These are phyloP conservation scores for Apiospora hydei DNA, from an alignment of 2,329 filamentous ascomycete species.

Conservation along the genomic window DNA sequence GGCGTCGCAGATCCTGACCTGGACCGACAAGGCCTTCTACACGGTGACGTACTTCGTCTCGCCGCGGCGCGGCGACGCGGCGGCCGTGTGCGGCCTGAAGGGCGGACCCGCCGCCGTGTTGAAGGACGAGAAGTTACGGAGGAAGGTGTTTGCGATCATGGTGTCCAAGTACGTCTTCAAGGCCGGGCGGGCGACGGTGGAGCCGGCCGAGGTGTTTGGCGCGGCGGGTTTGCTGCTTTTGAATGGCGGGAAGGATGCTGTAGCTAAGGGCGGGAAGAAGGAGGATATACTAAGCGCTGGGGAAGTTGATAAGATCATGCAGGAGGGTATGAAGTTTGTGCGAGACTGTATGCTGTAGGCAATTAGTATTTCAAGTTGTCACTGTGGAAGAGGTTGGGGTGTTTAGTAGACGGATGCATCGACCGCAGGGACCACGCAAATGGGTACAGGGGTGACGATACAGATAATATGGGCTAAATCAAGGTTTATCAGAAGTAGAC, in stretches of 20 bases:
- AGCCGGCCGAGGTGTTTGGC: background rate
- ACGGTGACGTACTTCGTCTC: conserved; percentile 10
- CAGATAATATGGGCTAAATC: background rate
- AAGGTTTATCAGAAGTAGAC: too few species aligned
- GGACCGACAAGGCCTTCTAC: conserved; percentile 27
- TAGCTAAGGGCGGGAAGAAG: background rate
- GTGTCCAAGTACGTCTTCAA: conserved; percentile 22
- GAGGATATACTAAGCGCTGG: background rate
- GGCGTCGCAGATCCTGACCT: conserved; percentile 15
- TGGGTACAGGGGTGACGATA: background rate
- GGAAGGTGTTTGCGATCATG: conserved; percentile 3
- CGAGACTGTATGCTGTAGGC: background rate
- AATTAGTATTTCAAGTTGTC: background rate
- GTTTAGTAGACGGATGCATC: background rate
- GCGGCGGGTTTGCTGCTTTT: background rate
- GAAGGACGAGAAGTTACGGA: background rate
- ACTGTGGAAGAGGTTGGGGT: accelerated
- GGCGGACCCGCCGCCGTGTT: background rate
- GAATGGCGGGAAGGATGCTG: background rate
- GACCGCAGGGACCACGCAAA: too few species aligned
- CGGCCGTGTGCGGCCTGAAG: background rate
- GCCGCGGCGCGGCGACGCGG: background rate
- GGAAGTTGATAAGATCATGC: background rate
- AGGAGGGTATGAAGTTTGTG: background rate
- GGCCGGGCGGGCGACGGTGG: conserved; percentile 11